Conservation (phyloP, 1,284 basidiomycete species). For the Agroathelia rolfsii region DNA sequence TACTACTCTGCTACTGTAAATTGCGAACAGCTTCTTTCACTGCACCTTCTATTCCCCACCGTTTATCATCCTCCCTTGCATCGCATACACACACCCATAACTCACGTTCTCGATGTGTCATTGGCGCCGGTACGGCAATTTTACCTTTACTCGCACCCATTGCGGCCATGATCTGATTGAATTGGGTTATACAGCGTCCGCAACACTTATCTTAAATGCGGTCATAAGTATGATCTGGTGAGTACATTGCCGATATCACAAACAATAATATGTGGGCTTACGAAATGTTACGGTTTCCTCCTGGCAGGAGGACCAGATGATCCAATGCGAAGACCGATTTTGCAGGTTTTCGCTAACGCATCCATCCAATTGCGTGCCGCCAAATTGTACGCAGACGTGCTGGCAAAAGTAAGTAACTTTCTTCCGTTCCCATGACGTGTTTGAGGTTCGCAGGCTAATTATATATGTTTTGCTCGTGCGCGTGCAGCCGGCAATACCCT, state of each 20-base stretch:
- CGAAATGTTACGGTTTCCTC: constrained; percentile 32
- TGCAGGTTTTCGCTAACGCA: constrained; percentile 66
- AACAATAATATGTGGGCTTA: constrained; percentile 36
- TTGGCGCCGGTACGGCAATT: constrained; percentile 45
- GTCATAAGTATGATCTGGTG: constrained; percentile 48
- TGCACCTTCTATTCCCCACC: constrained; percentile 12
- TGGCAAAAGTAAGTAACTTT: constrained; percentile 60
- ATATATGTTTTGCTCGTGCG: constrained; percentile 10
- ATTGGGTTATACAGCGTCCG: constrained; percentile 32
- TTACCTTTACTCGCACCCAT: constrained; percentile 7
- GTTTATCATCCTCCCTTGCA: constrained; percentile 13
- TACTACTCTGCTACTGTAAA: constrained; percentile 12
- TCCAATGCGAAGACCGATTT: constrained; percentile 46
- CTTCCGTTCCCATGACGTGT: constrained; percentile 6
- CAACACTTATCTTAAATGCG: constrained; percentile 45
- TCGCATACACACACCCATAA: constrained; percentile 8
- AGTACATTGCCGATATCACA: constrained; percentile 16
- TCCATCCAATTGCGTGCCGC: constrained; percentile 45
- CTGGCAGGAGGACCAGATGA: constrained; percentile 16
- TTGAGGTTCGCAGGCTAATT: constrained; percentile 13
- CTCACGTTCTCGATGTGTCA: constrained; percentile 37
- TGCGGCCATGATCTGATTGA: constrained; percentile 9
- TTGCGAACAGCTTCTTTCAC: constrained; percentile 10
- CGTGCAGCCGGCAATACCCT: constrained; percentile 60
- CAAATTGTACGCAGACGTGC: constrained; percentile 50